Evolutionary conservation across 805 yeast species (phyloP).

Genomic region (Metschnikowia similis): DNA sequence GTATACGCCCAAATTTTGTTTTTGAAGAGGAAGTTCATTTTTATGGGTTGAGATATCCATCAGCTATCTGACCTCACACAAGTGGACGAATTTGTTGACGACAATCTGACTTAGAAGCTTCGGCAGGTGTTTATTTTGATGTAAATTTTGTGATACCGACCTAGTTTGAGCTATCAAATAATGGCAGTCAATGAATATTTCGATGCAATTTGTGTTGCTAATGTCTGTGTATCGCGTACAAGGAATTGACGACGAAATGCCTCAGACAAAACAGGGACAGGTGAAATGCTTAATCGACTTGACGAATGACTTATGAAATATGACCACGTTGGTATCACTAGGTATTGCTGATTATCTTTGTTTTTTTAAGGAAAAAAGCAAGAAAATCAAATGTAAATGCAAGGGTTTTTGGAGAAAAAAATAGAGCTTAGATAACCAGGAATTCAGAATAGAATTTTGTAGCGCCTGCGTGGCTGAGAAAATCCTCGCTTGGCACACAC

Average conservation of each 20-base stretch:
- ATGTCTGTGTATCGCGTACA: background rate
- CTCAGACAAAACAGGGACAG: background rate
- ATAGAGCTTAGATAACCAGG: background rate
- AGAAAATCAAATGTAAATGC: conserved; percentile 1
- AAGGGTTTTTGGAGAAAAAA: conserved; percentile 1
- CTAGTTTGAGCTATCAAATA: background rate
- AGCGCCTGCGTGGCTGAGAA: conserved; percentile 4
- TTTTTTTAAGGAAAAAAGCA: background rate
- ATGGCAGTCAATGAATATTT: background rate
- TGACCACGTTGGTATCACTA: background rate
- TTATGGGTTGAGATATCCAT: conserved; percentile 1
- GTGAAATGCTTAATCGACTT: background rate
- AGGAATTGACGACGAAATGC: background rate
- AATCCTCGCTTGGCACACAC: conserved; percentile 2
- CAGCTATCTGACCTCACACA: background rate
- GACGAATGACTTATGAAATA: background rate
- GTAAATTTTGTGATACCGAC: background rate
- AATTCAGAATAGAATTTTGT: background rate
- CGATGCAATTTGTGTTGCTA: background rate
- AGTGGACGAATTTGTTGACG: background rate
- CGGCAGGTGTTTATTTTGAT: background rate
- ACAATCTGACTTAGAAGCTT: background rate
- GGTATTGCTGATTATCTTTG: background rate
- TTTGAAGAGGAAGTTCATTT: background rate
- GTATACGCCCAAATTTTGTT: background rate